Base-by-base conservation (phyloP, 2,329 filamentous ascomycete species). In the Cladobotryum mycophilum region DNA sequence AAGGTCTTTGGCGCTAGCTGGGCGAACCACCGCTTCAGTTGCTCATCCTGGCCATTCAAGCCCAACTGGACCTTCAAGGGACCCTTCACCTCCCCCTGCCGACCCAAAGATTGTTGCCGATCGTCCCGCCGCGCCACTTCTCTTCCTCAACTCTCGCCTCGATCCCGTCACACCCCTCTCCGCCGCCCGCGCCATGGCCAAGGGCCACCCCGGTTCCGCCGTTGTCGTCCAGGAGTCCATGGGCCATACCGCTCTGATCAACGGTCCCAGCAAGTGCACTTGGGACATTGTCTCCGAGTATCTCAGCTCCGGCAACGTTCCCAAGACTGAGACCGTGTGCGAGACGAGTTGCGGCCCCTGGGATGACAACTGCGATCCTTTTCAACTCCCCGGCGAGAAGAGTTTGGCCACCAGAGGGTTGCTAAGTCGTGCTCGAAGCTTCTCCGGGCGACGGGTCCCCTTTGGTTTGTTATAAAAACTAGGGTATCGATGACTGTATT, bases 121-220 rank as follows among this genome's bases (percentile, higher is more conserved):
- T 4, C 62, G 55, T 35, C 74, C 74, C 0, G 58, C 58, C 1
- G 68, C 68, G 6, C 73, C 74, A 5, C 52, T 76, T 17, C 55
- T 76, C 33, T 74, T 73, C 57, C 51, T 76, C 8, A 64, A 66
- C n/a, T 70, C 67, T 48, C 55, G 61, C 6, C 61, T 67, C 9
- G 73, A 76, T 46, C 74, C 74, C 7, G 68, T 75, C 13, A 75
- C 73, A 25, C 74, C 74, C 6, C 55, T 70, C 18, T 4, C 18
- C 4, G 15, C 15, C n/a, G 56, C 56, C 8, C 40, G 52, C 3
- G 14, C 22, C 35, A 58, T 58, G 56, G 47, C 57, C 13, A 44
- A 11, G 34, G 14, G 17, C 1, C 57, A 63, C 37, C 56, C 57
- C 1, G 59, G 60, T 7, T 56, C 61, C 0, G 51, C 51, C 8